Conservation (phyloP, 768 basidiomycete genomes). For the Coprinopsis sp. region DNA sequence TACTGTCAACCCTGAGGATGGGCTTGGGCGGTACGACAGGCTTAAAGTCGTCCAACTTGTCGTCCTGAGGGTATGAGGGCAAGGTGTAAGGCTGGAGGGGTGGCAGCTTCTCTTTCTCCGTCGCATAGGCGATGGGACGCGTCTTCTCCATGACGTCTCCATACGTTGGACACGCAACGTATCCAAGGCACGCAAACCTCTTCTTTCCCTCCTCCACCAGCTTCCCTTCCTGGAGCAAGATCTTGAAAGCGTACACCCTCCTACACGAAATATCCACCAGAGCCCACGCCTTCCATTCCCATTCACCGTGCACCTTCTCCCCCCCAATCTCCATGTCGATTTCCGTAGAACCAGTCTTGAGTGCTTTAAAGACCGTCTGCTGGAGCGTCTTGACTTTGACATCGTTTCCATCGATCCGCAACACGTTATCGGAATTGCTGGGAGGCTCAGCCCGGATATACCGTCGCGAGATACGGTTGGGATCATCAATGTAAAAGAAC, state of each 20-base stretch:
- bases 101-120: constrained; percentile 27
- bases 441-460: constrained; percentile 22
- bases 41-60: constrained; percentile 30
- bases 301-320: constrained; percentile 24
- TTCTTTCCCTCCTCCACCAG: constrained; percentile 18
- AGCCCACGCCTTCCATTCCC: constrained; percentile 36
- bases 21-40: constrained; percentile 26
- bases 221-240: constrained; percentile 28
- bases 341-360: constrained; percentile 35
- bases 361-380: constrained; percentile 30
- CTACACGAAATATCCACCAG: constrained; percentile 36
- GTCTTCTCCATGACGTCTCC: constrained; percentile 26
- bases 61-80: constrained; percentile 23
- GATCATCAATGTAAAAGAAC: constrained; percentile 34
- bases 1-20: constrained; percentile 7
- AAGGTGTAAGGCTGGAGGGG: constrained; percentile 19
- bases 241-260: constrained; percentile 37
- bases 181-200: constrained; percentile 29
- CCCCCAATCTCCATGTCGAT: constrained; percentile 29
- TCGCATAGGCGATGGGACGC: constrained; percentile 30
- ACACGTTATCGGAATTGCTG: constrained; percentile 11
- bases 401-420: constrained; percentile 21
- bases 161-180: constrained; percentile 33
- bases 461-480: constrained; percentile 19
- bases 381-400: constrained; percentile 24